phyloP scores from a whole-genome alignment of 2,329 filamentous ascomycete species.

The Raffaelea albimanens region DNA sequence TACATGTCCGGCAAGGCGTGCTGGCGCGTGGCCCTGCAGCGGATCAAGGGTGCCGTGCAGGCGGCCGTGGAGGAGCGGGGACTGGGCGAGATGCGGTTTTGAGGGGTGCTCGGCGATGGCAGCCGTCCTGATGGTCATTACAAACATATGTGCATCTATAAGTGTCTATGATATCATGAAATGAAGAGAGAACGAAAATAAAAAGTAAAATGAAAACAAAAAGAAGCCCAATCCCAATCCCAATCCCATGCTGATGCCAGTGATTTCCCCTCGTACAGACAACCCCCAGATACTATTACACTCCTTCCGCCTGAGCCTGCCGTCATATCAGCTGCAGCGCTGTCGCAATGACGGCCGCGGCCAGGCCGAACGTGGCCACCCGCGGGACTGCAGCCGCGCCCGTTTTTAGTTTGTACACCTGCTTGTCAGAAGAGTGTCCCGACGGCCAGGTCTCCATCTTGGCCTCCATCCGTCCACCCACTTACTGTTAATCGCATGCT shows the following conservation, averaged over 20 bases:
- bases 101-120: conserved; percentile 7
- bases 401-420: conserved; percentile 11
- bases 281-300: no score
- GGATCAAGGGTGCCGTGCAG: conserved; percentile 42
- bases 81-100: conserved; percentile 44
- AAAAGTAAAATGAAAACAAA: not conserved
- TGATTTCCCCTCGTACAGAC: no score
- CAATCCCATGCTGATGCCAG: no score
- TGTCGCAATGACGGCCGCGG: not conserved
- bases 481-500: conserved; percentile 35
- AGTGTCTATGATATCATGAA: not conserved
- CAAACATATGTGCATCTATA: no score
- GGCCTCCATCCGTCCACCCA: not conserved
- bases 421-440: not conserved
- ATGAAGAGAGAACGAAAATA: not conserved
- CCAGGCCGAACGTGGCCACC: not conserved
- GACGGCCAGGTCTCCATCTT: no score
- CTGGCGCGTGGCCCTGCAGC: conserved; percentile 36
- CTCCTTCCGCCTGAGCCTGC: no score
- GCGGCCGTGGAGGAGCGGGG: conserved; percentile 46
- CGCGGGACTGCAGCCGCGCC: conserved; percentile 1
- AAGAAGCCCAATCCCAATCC: not conserved
- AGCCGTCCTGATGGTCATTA: no score
- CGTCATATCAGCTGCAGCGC: no score
- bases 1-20: conserved; percentile 26